A percentile compares a stretch with the other conserved stretches of the same genome.
Evolutionary conservation across 2,329 filamentous ascomycete species (phyloP).

Genomic region (Periconia macrospinosa): DNA sequence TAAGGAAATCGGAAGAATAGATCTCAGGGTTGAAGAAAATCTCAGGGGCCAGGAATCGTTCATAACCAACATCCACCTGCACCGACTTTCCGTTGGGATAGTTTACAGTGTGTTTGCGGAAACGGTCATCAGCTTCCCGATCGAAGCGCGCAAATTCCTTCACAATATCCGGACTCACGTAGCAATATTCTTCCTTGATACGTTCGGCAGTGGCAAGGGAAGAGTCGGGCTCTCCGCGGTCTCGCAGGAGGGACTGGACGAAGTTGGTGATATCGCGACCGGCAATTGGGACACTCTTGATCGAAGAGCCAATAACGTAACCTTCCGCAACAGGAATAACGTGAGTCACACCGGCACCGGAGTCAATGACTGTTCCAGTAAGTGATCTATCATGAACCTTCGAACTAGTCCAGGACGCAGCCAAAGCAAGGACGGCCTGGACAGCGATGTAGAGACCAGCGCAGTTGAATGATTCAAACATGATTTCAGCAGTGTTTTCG

Average conservation of each 20-base stretch:
- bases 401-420: conserved; percentile 97
- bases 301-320: conserved; percentile 98
- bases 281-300: conserved; percentile 98
- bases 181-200: conserved; percentile 99
- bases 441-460: conserved; percentile 98
- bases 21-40: conserved; percentile 99
- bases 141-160: conserved; percentile 97
- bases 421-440: conserved; percentile 92
- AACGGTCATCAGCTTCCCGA: conserved; percentile 79
- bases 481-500: conserved; percentile 98
- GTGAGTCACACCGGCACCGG: conserved; percentile 97
- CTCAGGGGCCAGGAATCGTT: conserved; percentile 95
- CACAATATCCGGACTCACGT: conserved; percentile 97
- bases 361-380: conserved; percentile 97
- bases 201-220: conserved; percentile 96
- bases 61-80: conserved; percentile 91
- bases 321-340: conserved; percentile 98
- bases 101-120: conserved; percentile 85
- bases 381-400: conserved; percentile 96
- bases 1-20: conserved; percentile 97
- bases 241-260: conserved; percentile 91
- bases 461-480: conserved; percentile 99
- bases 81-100: conserved; percentile 84
- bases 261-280: conserved; percentile 99
- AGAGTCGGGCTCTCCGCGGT: conserved; percentile 94